These are phyloP conservation scores for Teratosphaeria nubilosa DNA, from an alignment of 2,329 filamentous ascomycete genomes.

Conservation along the genomic window DNA sequence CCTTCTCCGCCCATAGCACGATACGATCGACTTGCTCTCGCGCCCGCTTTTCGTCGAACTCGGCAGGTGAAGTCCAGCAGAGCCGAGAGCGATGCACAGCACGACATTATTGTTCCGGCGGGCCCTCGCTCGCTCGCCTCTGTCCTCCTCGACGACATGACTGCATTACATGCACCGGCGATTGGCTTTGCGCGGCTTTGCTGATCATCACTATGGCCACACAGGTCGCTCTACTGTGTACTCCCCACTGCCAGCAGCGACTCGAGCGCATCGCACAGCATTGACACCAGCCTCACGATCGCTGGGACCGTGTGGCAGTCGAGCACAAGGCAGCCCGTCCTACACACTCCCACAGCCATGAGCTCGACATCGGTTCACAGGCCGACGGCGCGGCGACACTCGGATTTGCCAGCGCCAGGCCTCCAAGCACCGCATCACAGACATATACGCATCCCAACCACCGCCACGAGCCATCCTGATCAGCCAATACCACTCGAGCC, in stretches of 20 bases:
- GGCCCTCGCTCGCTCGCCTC: neutral
- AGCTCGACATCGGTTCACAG: neutral
- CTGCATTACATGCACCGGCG: neutral
- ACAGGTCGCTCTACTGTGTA: neutral
- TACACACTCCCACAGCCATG: neutral
- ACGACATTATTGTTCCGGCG: neutral
- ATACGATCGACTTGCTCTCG: neutral
- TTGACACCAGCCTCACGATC: neutral
- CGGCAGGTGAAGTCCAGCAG: neutral
- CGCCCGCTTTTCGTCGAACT: neutral
- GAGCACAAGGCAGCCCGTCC: neutral
- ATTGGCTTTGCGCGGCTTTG: neutral
- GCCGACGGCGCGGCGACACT: neutral
- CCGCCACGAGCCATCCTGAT: constrained; percentile 35
- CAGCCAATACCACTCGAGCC: constrained; percentile 38
- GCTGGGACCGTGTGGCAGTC: neutral
- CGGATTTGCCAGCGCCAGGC: neutral
- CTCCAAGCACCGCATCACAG: constrained; percentile 13
- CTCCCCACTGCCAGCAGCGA: neutral
- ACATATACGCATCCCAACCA: constrained; percentile 31
- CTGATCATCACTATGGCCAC: neutral
- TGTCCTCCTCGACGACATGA: neutral
- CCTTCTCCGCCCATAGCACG: neutral
- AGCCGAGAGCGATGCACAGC: neutral
- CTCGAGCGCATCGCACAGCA: neutral